Evolutionary conservation across 1,284 basidiomycete genomes (phyloP).

Genomic region (Trichosporon sp.): DNA sequence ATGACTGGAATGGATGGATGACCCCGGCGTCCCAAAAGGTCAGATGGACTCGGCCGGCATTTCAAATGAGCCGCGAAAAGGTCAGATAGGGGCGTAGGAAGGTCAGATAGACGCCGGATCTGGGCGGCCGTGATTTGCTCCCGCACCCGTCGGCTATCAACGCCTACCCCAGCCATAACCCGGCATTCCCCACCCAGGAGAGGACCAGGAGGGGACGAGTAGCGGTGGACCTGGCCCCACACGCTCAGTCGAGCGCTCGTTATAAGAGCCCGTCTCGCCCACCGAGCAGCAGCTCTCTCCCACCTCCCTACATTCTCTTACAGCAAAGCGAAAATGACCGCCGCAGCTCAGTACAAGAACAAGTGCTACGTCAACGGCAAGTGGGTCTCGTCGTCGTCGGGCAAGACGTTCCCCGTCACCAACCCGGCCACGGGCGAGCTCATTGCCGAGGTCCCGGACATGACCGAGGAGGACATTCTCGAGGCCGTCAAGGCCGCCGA

Average conservation of each 20-base stretch:
- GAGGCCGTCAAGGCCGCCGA: constrained; percentile 69
- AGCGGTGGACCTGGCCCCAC: background rate
- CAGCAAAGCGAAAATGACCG: constrained; percentile 13
- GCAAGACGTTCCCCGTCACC: constrained; percentile 61
- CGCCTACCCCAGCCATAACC: constrained; percentile 3
- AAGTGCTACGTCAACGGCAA: constrained; percentile 70
- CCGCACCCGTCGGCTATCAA: constrained; percentile 8
- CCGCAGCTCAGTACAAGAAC: constrained; percentile 10
- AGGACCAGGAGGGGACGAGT: too few species aligned
- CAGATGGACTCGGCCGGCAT: background rate
- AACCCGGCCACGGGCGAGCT: constrained; percentile 74
- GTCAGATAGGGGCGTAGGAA: background rate
- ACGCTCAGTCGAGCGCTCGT: background rate
- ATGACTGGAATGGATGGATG: too few species aligned
- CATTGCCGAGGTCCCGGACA: constrained; percentile 74
- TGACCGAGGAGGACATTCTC: constrained; percentile 70
- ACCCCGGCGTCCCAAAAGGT: background rate
- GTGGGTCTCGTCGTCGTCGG: constrained; percentile 68
- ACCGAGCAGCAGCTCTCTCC: background rate
- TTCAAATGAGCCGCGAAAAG: background rate
- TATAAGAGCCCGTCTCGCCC: background rate
- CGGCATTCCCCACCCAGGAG: background rate
- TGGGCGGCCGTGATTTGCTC: background rate
- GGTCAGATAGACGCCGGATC: background rate
- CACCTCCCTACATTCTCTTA: background rate